Conservation (phyloP, 2,329 filamentous ascomycete genomes). For the Paecilomyces formosus region DNA sequence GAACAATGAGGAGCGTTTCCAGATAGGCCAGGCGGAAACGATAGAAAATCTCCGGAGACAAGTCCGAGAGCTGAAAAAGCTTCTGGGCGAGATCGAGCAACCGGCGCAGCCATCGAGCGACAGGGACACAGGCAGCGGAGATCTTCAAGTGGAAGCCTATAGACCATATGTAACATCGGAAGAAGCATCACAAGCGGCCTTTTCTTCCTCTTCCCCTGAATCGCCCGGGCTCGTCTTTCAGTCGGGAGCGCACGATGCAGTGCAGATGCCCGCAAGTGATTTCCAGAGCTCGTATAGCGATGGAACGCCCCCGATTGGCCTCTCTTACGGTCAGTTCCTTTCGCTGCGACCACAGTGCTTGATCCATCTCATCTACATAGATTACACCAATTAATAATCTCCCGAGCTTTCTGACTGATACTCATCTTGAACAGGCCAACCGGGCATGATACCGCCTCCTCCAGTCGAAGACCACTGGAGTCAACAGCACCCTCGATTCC, state of each 20-base stretch:
- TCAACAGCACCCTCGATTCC: not conserved
- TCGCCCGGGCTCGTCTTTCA: not conserved
- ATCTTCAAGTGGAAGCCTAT: not conserved
- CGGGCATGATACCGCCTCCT: not conserved
- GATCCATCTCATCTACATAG: no score
- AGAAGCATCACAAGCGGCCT: not conserved
- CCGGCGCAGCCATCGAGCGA: not conserved
- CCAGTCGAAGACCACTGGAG: not conserved
- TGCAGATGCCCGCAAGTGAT: not conserved
- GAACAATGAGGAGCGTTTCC: conserved; percentile 52
- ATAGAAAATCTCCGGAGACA: conserved; percentile 19
- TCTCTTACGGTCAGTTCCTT: not conserved
- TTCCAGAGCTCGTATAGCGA: not conserved
- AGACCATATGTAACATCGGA: not conserved
- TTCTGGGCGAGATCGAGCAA: conserved; percentile 2
- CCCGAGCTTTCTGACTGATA: not conserved
- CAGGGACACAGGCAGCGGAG: not conserved
- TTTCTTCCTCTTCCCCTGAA: not conserved
- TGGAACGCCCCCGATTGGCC: not conserved
- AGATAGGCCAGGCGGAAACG: conserved; percentile 49
- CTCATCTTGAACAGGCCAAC: not conserved
- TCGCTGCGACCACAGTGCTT: not conserved
- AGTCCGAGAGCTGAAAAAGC: conserved; percentile 9
- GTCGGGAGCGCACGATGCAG: not conserved
- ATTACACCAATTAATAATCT: not conserved